Percentiles rank a stretch among this genome's conserved stretches.
These are phyloP conservation scores for Aspergillus chevalieri DNA, from an alignment of 2,329 filamentous ascomycete genomes.

Conservation along the genomic window DNA sequence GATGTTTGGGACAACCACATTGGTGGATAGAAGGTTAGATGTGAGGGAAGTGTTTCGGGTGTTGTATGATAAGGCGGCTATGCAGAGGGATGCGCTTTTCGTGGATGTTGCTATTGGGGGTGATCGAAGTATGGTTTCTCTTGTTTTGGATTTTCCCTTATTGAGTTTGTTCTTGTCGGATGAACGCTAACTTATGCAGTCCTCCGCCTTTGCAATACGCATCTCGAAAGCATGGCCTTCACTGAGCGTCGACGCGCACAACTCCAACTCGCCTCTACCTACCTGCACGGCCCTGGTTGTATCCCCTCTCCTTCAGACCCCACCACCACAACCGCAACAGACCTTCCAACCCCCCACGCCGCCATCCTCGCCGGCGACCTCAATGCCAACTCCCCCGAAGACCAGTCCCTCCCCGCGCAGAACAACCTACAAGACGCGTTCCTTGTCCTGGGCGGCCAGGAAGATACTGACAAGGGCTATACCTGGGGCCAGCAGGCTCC, in stretches of 20 bases:
- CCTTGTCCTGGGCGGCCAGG: constrained; percentile 46
- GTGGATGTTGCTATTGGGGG: constrained; percentile 38
- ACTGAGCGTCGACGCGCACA: constrained; percentile 47
- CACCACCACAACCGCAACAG: not conserved
- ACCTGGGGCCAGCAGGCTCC: constrained; percentile 55
- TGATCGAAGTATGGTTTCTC: not conserved
- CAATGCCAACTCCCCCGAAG: constrained; percentile 54
- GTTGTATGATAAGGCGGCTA: constrained; percentile 43
- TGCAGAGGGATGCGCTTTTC: constrained; percentile 52
- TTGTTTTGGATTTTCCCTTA: no score
- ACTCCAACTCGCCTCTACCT: constrained; percentile 38
- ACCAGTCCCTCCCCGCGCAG: constrained; percentile 42
- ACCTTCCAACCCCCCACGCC: constrained; percentile 28
- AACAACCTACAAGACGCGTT: constrained; percentile 50
- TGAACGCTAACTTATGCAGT: constrained; percentile 2
- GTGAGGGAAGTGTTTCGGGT: constrained; percentile 47
- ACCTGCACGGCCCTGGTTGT: constrained; percentile 31
- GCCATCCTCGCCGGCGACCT: constrained; percentile 51
- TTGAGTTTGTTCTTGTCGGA: no score
- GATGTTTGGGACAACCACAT: constrained; percentile 49
- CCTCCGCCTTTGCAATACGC: constrained; percentile 51
- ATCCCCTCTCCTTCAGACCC: not conserved
- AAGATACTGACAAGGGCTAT: constrained; percentile 47
- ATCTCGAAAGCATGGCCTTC: constrained; percentile 51
- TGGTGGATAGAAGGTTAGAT: constrained; percentile 45